Evolutionary conservation across 1,284 basidiomycete species (phyloP), one percentile per base, ranked within the genome.

Genomic region (Sphaerobolus stellatus): DNA sequence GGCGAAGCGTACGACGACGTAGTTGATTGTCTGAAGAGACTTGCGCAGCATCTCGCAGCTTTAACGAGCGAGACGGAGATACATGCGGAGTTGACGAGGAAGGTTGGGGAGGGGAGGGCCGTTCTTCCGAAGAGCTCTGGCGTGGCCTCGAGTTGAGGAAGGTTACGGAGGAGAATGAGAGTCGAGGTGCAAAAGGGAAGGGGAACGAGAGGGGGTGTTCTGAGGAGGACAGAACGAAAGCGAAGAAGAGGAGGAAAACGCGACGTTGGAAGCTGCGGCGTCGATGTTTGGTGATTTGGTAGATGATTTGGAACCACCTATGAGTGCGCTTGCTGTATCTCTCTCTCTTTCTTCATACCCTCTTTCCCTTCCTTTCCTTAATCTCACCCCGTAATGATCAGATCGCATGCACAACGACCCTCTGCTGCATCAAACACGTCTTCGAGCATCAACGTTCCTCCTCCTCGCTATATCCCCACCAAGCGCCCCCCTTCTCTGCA

Each of bases 11-110:
- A 97, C 61, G 87, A 92, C 59, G 89, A 92, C 56, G 90, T 90
- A 0, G 85, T 96, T 4, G 84, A 84, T 53, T 88, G 85, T 59
- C 76, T 98, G 64, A 94, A 90, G 57, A 77, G 92, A 16, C 79
- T 98, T 4, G 94, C 91, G 1, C 94, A 98, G 65, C 94, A 97
- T 72, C 71, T 97, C 38, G 93, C 88, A 50, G 92, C 93, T 18
- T 73, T 97, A 55, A 74, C 94, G 44, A 86, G 89, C 56, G 90
- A 92, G 0, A 92, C 89, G 2, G 79, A 83, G 29, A 68, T 97
- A 28, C 93, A 96, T 64, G 84, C 88, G 56, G 89, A 94, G 48
- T 70, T 97, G 30, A 83, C 88, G 18, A 79, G 78, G 62, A 87
- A 88, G 1, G 81, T 83, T 24, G 71, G 80, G 7, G 80, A 84